Evolutionary conservation across 805 yeast genomes (phyloP).

Genomic region (Candida verbasci): DNA sequence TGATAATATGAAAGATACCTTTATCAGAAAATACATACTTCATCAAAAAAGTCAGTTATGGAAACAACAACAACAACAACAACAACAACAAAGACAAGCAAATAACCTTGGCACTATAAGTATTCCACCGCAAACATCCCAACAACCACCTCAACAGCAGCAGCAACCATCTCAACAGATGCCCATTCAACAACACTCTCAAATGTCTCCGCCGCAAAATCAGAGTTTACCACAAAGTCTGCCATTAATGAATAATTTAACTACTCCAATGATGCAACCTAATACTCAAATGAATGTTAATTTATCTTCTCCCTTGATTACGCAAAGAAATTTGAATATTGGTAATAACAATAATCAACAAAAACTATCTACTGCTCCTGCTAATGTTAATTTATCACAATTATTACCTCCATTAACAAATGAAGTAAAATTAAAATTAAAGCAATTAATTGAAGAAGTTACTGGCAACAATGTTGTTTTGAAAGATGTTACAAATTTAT

Average conservation of each 20-base stretch:
- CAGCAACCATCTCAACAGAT: constrained; percentile 23
- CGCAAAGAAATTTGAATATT: constrained; percentile 1
- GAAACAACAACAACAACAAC: constrained; percentile 22
- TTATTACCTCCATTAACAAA: constrained; percentile 42
- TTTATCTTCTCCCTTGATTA: constrained; percentile 9
- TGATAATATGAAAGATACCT: constrained; percentile 32
- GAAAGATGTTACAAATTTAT: constrained; percentile 57
- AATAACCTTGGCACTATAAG: constrained; percentile 7
- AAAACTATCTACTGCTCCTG: constrained; percentile 5
- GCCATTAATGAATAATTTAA: constrained; percentile 8
- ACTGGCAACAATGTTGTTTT: constrained; percentile 61
- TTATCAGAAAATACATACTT: constrained; percentile 33
- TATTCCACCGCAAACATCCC: constrained; percentile 6
- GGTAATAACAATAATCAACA: not conserved
- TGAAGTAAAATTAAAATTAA: constrained; percentile 59
- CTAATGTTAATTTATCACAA: constrained; percentile 9
- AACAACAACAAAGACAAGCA: constrained; percentile 8
- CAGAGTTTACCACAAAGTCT: constrained; percentile 18
- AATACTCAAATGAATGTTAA: constrained; percentile 6
- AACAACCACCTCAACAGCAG: constrained; percentile 14
- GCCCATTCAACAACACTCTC: constrained; percentile 12
- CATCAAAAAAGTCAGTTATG: constrained; percentile 33
- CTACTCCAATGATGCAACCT: constrained; percentile 9
- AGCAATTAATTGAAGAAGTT: constrained; percentile 65
- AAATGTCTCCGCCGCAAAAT: constrained; percentile 14